Evolutionary conservation across 345 rosid genomes (phyloP), one percentile per base, ranked within the genome.

Genomic region (Euphorbia peplus): DNA sequence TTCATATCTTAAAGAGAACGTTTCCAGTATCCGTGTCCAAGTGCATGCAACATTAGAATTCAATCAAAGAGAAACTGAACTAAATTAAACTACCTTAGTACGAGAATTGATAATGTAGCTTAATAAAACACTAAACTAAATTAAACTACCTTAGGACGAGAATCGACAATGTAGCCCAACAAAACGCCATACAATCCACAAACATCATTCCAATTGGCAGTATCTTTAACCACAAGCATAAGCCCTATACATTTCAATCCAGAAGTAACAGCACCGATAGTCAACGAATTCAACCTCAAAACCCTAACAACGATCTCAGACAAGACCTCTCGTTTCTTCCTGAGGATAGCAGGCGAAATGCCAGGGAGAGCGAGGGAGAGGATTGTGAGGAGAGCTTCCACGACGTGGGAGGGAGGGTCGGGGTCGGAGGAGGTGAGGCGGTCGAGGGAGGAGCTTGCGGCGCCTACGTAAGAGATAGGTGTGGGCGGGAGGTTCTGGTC

Each of bases 381-480:
- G 47, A 87, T 69, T 39, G 87, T 83, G 30, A 80, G 29, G 66
- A 91, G 83, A 29, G 98, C 80, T 14, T 82, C 85, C 21, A 91
- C 53, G 0, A 78, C 73, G 62, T 84, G 81, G 61, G 81, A 4
- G 52, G 87, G 74, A 26, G 84, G 79, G 10, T 72, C 80, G 29
- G 69, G 63, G 51, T 75, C 71, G 18, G 79, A 64, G 35, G 79
- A 68, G 25, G 79, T 75, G 75, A 91, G 81, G 46, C 83, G 86
- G 74, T 85, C 85, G 18, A 91, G 83, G 16, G 95, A 90, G 62
- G 80, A 79, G 75, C 86, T 82, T 0, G 86, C 68, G 62, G 85
- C 85, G 55, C 86, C 90, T 26, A 89, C 90, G 84, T 86, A 95
- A 71, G 96, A 90, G 58, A 86, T 64, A 1, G 95, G 87, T 4